Conservation (phyloP, 2,329 filamentous ascomycete species). For the Fusarium miscanthi region DNA sequence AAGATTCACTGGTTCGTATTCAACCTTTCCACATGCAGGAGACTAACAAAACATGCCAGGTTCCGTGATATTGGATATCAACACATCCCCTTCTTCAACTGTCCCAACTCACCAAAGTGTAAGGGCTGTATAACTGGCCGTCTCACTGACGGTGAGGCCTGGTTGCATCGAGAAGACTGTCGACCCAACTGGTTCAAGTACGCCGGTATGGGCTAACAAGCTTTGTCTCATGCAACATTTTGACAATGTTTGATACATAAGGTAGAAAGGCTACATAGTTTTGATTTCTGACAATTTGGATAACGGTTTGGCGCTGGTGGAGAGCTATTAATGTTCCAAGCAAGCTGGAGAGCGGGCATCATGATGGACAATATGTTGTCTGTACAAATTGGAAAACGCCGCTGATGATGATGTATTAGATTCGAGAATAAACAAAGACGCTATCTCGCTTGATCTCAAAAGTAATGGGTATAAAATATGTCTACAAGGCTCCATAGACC, state of each 20-base stretch:
- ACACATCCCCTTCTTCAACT: conserved; percentile 98
- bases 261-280: conserved; percentile 13
- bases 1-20: conserved; percentile 88
- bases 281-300: conserved; percentile 15
- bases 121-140: conserved; percentile 86
- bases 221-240: background rate
- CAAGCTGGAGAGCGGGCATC: conserved; percentile 20
- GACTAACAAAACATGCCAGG: conserved; percentile 61
- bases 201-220: conserved; percentile 76
- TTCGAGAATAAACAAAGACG: conserved; percentile 8
- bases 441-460: background rate
- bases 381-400: conserved; percentile 25
- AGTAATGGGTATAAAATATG: conserved; percentile 22
- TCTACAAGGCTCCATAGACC: conserved; percentile 62
- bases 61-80: conserved; percentile 99
- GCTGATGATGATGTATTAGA: conserved; percentile 25
- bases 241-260: conserved; percentile 21
- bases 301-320: conserved; percentile 38
- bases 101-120: conserved; percentile 95
- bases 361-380: conserved; percentile 18
- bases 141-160: conserved; percentile 89
- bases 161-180: conserved; percentile 91
- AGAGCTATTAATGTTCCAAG: conserved; percentile 9
- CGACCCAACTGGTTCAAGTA: conserved; percentile 98
- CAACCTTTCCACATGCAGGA: background rate